phyloP scores from a whole-genome alignment of 129 eudicot species.

The Flaveria ramosissima region DNA sequence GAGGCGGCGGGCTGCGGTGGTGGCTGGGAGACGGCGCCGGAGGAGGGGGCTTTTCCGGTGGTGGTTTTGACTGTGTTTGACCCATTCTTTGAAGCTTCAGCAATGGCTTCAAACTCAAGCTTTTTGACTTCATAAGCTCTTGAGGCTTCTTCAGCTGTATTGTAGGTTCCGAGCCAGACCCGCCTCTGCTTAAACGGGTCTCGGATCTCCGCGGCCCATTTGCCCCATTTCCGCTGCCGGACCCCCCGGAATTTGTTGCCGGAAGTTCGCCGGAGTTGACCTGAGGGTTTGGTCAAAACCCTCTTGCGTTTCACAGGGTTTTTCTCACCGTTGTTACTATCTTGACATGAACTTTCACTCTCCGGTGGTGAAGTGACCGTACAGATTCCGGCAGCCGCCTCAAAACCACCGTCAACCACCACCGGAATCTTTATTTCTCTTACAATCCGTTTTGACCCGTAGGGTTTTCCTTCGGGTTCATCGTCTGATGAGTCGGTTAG shows the following conservation, averaged over 20 bases:
- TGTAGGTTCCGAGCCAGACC: conserved; percentile 79
- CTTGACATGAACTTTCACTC: conserved; percentile 50
- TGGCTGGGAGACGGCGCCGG: conserved; percentile 32
- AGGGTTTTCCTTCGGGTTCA: conserved; percentile 26
- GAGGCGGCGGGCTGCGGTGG: conserved; percentile 34
- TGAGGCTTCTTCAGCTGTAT: conserved; percentile 71
- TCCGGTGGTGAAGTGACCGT: conserved; percentile 15
- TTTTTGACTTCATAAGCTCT: conserved; percentile 54
- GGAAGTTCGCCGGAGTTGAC: conserved; percentile 26
- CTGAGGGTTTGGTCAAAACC: conserved; percentile 34
- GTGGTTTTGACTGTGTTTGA: conserved; percentile 19
- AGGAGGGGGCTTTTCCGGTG: background rate
- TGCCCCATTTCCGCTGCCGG: conserved; percentile 81
- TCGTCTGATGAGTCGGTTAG: conserved; percentile 82
- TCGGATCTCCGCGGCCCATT: conserved; percentile 92
- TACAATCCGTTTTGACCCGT: conserved; percentile 51
- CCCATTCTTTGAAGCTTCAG: conserved; percentile 24
- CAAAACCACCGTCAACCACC: conserved; percentile 4
- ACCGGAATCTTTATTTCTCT: conserved; percentile 53
- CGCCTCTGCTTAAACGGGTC: conserved; percentile 62
- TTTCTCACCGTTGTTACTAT: conserved; percentile 56
- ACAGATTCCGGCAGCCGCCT: background rate
- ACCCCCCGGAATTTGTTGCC: conserved; percentile 57
- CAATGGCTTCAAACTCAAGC: conserved; percentile 60
- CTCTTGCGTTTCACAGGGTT: conserved; percentile 36